Evolutionary conservation across 2,329 filamentous ascomycete species (phyloP), one percentile per base, ranked within the genome.

Genomic region (Monosporascus sp.): DNA sequence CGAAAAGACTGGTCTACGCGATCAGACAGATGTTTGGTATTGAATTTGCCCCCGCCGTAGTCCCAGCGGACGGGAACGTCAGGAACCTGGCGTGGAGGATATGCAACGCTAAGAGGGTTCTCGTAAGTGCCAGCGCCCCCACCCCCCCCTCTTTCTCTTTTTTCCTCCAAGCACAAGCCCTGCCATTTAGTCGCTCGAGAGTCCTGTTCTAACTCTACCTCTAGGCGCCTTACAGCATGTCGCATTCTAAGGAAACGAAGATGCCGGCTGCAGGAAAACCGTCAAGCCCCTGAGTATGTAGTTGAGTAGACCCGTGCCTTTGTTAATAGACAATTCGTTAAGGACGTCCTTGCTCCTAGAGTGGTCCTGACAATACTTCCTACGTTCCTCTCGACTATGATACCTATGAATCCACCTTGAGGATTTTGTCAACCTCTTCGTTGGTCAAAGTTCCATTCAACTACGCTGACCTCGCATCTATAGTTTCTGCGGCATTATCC

Each of bases 21-120:
- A 90, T 99, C 27, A 88, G 89, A 58, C 89, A 96, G 68, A 97
- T 97, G 91, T 95, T 99, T 68, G 94, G 92, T 49, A 89, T 99
- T 55, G 94, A 99, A 69, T 92, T 99, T 66, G 90, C 94, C 2
- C 87, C 92, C 0, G 90, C 90, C 45, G 93, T 97, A 1, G 94
- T 99, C 34, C 84, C 89, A 50, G 91, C 92, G 0, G 94, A 99
- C 72, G 90, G 94, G 6, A 95, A 86, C 61, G 89, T 97, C 54
- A 84, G 81, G 65, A 96, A 96, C 67, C 75, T 99, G 57, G 91
- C 92, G 6, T 97, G 93, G 92, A 82, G 94, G 65, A 89, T 99
- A 58, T 94, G 88, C 69, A 96, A 96, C 68, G 94, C 94, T 37
- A 97, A 97, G 77, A 90, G 92, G 72, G 94, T 96, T 59, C 71